Evolutionary conservation across 2,329 filamentous ascomycete genomes (phyloP), one percentile per base, ranked within the genome.

Genomic region (Aspergillus intermedius): DNA sequence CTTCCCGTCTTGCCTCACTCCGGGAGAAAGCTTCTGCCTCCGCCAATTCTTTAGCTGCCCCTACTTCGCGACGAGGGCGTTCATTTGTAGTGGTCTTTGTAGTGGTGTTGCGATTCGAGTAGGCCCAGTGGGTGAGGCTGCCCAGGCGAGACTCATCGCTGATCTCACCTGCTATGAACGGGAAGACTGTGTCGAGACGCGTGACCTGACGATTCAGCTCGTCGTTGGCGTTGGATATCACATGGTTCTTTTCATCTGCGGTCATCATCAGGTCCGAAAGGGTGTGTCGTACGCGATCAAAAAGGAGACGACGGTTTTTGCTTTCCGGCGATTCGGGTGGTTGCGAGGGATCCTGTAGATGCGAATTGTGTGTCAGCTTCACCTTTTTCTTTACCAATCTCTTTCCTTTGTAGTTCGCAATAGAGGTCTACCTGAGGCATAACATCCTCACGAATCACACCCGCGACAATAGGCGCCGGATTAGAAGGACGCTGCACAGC

Each of bases 161-260:
- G 63, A 98, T 88, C 68, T 98, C 93, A 51, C 79, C 77, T 55
- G 94, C 86, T 49, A 97, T 81, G 69, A 91, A 84, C 17, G 89
- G 86, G 78, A 87, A 95, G 28, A 94, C 85, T 58, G 87, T 85
- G 64, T 95, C 87, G 63, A 96, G 83, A 46, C 94, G 88, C 51
- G 80, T 75, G 32, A 96, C 78, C 63, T 96, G 90, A 63, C 87
- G 88, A 56, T 88, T 82, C 10, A 97, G 81, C 42, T 91, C 88
- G 58, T 95, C 88, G 60, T 91, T 93, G 47, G 93, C 91, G 13
- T 91, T 94, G 34, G 88, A 86, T 49, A 97, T 86, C 58, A 98
- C 93, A 59, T 96, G 91, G 58, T 96, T 95, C 73, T 98, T 98
- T 72, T 98, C 93, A 63, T 98, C 93, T 34, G 97, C 79, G 1